phyloP scores from a whole-genome alignment of 31 red algal species.

The Bonnemaisonia californica region DNA sequence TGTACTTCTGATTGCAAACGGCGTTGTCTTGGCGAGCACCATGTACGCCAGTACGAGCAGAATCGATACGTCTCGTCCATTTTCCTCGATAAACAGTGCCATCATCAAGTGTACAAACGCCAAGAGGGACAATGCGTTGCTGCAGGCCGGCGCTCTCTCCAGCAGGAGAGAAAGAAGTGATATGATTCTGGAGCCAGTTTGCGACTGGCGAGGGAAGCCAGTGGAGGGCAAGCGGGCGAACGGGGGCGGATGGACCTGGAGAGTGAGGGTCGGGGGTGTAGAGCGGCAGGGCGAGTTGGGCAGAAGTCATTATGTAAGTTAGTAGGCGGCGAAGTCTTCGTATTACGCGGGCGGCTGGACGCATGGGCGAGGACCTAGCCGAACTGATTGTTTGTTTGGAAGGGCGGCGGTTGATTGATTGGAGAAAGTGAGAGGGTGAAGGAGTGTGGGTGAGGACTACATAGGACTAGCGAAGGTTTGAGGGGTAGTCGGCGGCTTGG shows the following conservation, averaged over 20 bases:
- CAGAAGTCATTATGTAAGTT: background rate
- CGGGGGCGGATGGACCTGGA: background rate
- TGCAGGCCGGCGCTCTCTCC: conserved; percentile 3
- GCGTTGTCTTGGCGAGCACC: conserved; percentile 21
- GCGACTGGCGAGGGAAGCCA: background rate
- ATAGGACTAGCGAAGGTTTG: too few relatives aligned
- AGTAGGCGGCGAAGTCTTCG: background rate
- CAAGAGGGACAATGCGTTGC: conserved; percentile 38
- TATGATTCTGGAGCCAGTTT: background rate
- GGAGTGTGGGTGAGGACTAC: too few relatives aligned
- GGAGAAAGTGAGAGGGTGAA: too few relatives aligned
- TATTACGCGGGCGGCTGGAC: background rate
- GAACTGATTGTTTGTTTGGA: too few relatives aligned
- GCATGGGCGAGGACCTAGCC: background rate
- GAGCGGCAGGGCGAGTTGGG: background rate
- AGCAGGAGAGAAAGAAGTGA: background rate
- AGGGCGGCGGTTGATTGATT: too few relatives aligned
- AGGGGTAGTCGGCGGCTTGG: too few relatives aligned
- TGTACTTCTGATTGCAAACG: conserved; percentile 82
- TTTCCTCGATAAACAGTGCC: conserved; percentile 25
- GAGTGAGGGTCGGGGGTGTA: background rate
- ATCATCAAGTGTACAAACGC: conserved; percentile 33
- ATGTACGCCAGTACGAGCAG: background rate
- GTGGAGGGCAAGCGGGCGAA: background rate
- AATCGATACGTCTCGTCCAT: background rate